phyloP scores from a whole-genome alignment of 345 rosid genomes.

The Eucalyptus coolabah region DNA sequence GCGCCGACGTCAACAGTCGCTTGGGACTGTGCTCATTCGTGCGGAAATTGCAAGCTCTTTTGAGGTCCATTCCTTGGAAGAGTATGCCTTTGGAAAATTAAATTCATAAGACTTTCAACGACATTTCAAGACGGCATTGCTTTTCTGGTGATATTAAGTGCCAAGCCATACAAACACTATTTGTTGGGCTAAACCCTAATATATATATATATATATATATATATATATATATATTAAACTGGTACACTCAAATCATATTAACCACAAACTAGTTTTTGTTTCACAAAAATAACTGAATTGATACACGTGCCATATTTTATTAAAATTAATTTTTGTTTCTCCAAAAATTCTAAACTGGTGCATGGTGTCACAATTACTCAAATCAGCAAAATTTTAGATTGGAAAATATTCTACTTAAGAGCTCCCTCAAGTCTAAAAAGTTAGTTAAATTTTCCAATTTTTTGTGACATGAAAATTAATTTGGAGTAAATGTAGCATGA shows the following conservation, averaged over 20 bases:
- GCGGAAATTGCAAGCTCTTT: neutral
- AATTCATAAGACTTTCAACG: neutral
- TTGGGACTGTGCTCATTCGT: neutral
- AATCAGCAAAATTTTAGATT: neutral
- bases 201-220: too few species aligned
- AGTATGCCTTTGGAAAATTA: neutral
- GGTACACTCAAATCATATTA: neutral
- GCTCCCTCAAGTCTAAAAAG: neutral
- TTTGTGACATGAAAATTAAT: neutral
- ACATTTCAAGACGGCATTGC: neutral
- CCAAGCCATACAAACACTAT: neutral
- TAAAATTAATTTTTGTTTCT: neutral
- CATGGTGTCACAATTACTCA: neutral
- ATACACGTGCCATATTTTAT: fast-evolving
- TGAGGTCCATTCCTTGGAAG: neutral
- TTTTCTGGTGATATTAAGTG: neutral
- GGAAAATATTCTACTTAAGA: neutral
- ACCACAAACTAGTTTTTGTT: neutral
- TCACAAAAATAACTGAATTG: neutral
- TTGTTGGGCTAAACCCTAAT: neutral
- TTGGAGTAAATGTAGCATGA: neutral
- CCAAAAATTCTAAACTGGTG: fast-evolving
- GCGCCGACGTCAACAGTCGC: neutral
- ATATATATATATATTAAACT: neutral
- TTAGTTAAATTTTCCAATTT: neutral